phyloP scores from a whole-genome alignment of 2,329 filamentous ascomycete species.

The Fusarium nygamai region DNA sequence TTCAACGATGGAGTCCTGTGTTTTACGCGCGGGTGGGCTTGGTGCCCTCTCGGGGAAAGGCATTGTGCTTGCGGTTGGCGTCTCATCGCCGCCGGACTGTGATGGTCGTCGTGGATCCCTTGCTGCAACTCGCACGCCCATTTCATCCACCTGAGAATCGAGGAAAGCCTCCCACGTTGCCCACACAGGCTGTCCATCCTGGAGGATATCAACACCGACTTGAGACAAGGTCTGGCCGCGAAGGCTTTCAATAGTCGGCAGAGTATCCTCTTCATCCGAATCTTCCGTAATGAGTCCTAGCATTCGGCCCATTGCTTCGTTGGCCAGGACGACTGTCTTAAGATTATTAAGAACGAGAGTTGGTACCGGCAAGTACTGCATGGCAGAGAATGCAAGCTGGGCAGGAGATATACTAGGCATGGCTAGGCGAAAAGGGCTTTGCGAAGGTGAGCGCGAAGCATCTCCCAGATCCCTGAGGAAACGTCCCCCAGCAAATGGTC shows the following conservation, averaged over 20 bases:
- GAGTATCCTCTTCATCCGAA: slow-evolving; percentile 52
- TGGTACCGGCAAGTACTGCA: slow-evolving; percentile 80
- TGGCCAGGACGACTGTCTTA: slow-evolving; percentile 78
- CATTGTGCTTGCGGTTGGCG: slow-evolving; percentile 47
- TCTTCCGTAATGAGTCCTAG: slow-evolving; percentile 65
- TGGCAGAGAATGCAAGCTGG: slow-evolving; percentile 71
- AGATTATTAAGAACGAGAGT: slow-evolving; percentile 73
- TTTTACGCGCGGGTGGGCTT: slow-evolving; percentile 41
- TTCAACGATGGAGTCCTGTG: slow-evolving; percentile 72
- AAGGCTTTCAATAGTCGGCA: slow-evolving; percentile 66
- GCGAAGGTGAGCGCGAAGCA: slow-evolving; percentile 48
- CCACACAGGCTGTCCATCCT: slow-evolving; percentile 71
- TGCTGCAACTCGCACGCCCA: slow-evolving; percentile 45
- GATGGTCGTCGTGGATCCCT: slow-evolving; percentile 36
- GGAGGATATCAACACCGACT: slow-evolving; percentile 77
- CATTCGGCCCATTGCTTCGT: slow-evolving; percentile 78
- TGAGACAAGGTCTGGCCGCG: slow-evolving; percentile 74
- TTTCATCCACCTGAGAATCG: slow-evolving; percentile 60
- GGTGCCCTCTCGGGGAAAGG: slow-evolving; percentile 48
- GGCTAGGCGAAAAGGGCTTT: slow-evolving; percentile 51
- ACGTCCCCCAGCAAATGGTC: slow-evolving; percentile 43
- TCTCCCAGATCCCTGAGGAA: slow-evolving; percentile 49
- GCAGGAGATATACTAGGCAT: slow-evolving; percentile 61
- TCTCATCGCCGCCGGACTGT: slow-evolving; percentile 46
- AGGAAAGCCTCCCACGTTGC: slow-evolving; percentile 69